These are phyloP conservation scores for Mortierella sp. DNA, from an alignment of 371 early-diverging fungal genomes.

Conservation along the genomic window DNA sequence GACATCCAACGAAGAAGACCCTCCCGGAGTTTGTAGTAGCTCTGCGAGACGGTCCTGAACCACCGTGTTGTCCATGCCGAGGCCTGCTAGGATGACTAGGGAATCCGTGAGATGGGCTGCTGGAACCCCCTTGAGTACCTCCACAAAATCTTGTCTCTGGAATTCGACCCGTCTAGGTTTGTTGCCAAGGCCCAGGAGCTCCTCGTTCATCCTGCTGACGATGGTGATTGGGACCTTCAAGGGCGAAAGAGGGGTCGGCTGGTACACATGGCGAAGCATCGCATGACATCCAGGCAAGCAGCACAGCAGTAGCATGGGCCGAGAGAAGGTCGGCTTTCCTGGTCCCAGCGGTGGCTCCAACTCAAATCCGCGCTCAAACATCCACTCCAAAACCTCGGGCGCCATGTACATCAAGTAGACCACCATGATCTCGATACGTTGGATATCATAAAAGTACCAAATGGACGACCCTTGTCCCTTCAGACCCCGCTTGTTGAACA, in stretches of 20 bases:
- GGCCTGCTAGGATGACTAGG: conserved; percentile 15
- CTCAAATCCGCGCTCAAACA: conserved; percentile 46
- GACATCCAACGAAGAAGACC: conserved; percentile 22
- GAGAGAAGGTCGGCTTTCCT: conserved; percentile 17
- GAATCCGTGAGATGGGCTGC: not conserved
- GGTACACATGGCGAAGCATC: conserved; percentile 41
- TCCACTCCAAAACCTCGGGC: conserved; percentile 26
- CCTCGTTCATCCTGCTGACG: conserved; percentile 13
- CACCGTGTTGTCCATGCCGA: conserved; percentile 39
- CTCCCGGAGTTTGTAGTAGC: conserved; percentile 28
- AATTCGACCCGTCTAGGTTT: conserved; percentile 38
- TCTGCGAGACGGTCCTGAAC: conserved; percentile 38
- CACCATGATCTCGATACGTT: conserved; percentile 36
- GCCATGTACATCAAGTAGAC: conserved; percentile 27
- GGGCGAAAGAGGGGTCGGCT: not conserved
- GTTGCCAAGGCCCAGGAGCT: conserved; percentile 25
- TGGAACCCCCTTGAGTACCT: conserved; percentile 23
- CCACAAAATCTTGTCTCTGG: conserved; percentile 28
- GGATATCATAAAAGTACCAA: conserved; percentile 50
- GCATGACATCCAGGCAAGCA: conserved; percentile 45
- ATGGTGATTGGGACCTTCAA: not conserved
- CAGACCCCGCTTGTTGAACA: conserved; percentile 23
- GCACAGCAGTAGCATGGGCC: conserved; percentile 28
- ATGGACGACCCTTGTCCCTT: conserved; percentile 44
- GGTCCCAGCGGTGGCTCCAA: conserved; percentile 1